Evolutionary conservation across 495 filamentous ascomycete species (phyloP).

Genomic region (Parathielavia hyrcaniae): DNA sequence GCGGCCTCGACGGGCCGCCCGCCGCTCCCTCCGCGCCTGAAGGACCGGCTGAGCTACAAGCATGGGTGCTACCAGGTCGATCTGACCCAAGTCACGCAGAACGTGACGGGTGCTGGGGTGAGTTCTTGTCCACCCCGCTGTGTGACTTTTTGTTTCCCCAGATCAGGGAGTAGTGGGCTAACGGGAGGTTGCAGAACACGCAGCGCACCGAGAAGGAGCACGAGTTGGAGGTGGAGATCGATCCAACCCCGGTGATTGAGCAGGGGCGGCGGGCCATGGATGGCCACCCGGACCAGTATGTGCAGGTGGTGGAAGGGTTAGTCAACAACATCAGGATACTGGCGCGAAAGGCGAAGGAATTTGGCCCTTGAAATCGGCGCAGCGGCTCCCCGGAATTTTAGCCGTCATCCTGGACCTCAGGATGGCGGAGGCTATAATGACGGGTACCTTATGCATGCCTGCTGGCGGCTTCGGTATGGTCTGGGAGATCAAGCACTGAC

Average conservation of each 20-base stretch:
- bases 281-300: conserved; percentile 60
- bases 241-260: conserved; percentile 56
- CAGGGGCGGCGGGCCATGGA: conserved; percentile 58
- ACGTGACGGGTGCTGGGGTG: conserved; percentile 41
- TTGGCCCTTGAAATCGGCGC: not conserved
- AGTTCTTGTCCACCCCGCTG: conserved; percentile 34
- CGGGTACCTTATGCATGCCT: no score
- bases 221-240: conserved; percentile 83
- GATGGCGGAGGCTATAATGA: no score
- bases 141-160: not conserved
- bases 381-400: no score
- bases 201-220: conserved; percentile 62
- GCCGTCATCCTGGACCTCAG: not conserved
- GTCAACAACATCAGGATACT: conserved; percentile 75
- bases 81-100: conserved; percentile 71
- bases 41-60: conserved; percentile 83
- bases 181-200: conserved; percentile 27
- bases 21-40: conserved; percentile 58
- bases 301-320: conserved; percentile 70
- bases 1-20: conserved; percentile 33
- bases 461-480: no score
- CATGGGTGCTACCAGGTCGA: conserved; percentile 83
- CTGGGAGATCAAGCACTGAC: not conserved
- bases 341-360: conserved; percentile 41
- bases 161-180: not conserved